Evolutionary conservation across 2,329 filamentous ascomycete genomes (phyloP).

Genomic region (Mariannaea elegans): DNA sequence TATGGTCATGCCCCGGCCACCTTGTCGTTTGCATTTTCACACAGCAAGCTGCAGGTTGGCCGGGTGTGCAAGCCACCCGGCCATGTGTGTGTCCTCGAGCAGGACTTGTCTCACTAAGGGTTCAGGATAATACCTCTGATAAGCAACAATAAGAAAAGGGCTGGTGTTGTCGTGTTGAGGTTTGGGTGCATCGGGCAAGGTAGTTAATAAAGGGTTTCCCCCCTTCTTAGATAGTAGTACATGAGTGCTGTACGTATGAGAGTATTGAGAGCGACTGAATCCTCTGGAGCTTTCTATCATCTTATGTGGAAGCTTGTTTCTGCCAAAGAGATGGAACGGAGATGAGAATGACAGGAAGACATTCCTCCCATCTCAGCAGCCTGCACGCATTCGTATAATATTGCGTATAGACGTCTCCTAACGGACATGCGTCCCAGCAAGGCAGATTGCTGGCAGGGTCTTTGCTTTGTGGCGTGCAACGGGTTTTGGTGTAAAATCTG

Average conservation of each 20-base stretch:
- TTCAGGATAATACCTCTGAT: background rate
- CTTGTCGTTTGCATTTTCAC: background rate
- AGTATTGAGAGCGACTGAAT: no score
- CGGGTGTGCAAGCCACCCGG: slow-evolving; percentile 12
- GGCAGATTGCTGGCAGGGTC: slow-evolving; percentile 4
- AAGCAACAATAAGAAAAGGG: slow-evolving; percentile 1
- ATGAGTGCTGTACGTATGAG: no score
- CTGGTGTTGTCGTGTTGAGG: background rate
- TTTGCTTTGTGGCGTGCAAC: slow-evolving; percentile 19
- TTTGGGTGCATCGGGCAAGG: background rate
- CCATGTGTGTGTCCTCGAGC: slow-evolving; percentile 4
- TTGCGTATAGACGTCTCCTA: no score
- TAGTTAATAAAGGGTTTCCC: no score
- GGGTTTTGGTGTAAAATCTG: slow-evolving; percentile 14
- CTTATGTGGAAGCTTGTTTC: background rate
- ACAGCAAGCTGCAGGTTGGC: background rate
- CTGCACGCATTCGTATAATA: background rate
- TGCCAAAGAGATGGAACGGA: slow-evolving; percentile 2
- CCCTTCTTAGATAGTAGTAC: no score
- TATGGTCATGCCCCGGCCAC: background rate
- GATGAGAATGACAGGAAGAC: background rate
- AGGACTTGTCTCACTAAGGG: slow-evolving; percentile 11
- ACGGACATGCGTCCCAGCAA: no score
- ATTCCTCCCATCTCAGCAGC: slow-evolving; percentile 3
- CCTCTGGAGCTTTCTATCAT: background rate